Evolutionary conservation across 495 filamentous ascomycete genomes (phyloP), one percentile per base, ranked within the genome.

Genomic region (Aeminium ludgeri): DNA sequence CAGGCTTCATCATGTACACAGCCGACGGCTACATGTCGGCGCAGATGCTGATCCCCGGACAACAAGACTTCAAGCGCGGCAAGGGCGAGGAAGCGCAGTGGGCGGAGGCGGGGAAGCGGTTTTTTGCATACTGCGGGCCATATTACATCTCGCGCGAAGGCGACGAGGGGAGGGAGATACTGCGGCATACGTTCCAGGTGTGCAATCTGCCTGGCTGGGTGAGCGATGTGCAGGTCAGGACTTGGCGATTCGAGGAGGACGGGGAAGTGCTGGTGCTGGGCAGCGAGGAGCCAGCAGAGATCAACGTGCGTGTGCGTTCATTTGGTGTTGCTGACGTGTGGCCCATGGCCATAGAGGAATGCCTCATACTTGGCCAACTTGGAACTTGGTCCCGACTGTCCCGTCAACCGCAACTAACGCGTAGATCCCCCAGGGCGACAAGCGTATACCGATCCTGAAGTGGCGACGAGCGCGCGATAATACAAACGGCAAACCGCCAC

Each of bases 21-120:
- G 41, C 51, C 2, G 54, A 54, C 38, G 54, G 55, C 10, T 58
- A 58, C 44, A 55, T 58, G 54, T 56, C 51, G 3, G 51, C 48
- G 16, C 54, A 58, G 30, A 43, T 58, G 36, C 19, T 54, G 39
- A 50, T 44, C 20, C 55, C 55, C 3, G 54, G 55, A 10, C 47
- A 49, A 36, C 38, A 41, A 17, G 28, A 25, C 15, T 58, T 57
- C 48, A 40, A 49, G 27, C 38, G 41, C 13, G 45, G 43, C 2
- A 47, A 49, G n/a, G 50, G 46, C 5, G 45, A 46, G 10, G 48
- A 56, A 13, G 38, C 49, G 32, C 49, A 56, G 27, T 53, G 54
- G 42, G 54, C 51, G 10, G 54, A 55, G 33, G 54, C 53, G 15
- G 51, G 41, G 16, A 51, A 48, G 18, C 42, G 51, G 4, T 55